A percentile compares a stretch with the other conserved stretches of the same genome.
Evolutionary conservation across 495 filamentous ascomycete species (phyloP).

Genomic region (Talaromyces nanjingensis): DNA sequence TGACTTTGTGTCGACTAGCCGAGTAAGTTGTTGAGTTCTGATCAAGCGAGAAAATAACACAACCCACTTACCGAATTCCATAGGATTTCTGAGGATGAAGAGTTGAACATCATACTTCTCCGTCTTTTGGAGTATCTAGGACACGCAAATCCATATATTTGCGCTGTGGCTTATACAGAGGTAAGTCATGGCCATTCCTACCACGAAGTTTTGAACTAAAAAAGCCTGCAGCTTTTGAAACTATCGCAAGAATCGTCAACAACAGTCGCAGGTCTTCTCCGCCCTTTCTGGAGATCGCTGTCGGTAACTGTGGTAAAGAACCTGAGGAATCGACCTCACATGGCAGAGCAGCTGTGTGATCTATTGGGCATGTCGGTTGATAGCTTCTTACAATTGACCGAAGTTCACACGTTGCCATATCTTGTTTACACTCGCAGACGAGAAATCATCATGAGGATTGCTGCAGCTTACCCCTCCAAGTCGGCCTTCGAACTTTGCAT

Average conservation of each 20-base stretch:
- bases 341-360: conserved; percentile 72
- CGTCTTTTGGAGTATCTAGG: conserved; percentile 82
- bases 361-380: conserved; percentile 64
- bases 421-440: conserved; percentile 69
- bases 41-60: neutral
- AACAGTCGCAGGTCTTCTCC: conserved; percentile 60
- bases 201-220: conserved; percentile 7
- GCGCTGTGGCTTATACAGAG: conserved; percentile 73
- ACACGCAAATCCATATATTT: conserved; percentile 70
- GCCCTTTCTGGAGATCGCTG: conserved; percentile 80
- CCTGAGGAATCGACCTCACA: conserved; percentile 69
- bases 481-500: conserved; percentile 51
- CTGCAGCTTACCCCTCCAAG: conserved; percentile 59
- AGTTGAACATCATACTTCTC: conserved; percentile 77
- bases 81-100: conserved; percentile 61
- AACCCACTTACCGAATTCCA: neutral
- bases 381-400: conserved; percentile 69
- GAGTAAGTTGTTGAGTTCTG: conserved; percentile 33
- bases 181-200: conserved; percentile 32
- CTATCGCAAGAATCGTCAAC: conserved; percentile 56
- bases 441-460: conserved; percentile 75
- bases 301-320: conserved; percentile 76
- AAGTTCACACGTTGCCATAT: conserved; percentile 75
- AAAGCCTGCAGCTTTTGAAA: conserved; percentile 42
- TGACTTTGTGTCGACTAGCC: conserved; percentile 78